Percentiles rank a stretch among this genome's conserved stretches.
Conservation (phyloP, 768 basidiomycete genomes). For the Mycena haematopus region DNA sequence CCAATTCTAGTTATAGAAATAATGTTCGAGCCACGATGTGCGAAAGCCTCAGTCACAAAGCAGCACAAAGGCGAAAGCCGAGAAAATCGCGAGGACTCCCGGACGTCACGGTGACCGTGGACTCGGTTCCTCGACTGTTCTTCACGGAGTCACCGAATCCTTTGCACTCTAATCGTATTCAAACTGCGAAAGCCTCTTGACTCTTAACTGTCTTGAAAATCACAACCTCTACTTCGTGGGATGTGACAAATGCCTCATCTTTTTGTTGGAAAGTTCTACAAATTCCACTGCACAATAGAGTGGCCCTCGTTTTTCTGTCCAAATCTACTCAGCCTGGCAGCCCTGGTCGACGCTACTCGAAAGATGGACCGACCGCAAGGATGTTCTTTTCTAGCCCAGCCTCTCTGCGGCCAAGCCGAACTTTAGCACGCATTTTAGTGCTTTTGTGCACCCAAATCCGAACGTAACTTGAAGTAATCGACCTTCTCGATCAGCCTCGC, state of each 20-base stretch:
- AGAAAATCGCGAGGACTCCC: too few relatives aligned
- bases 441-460: background rate
- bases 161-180: background rate
- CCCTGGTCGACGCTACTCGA: background rate
- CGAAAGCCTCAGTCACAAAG: too few relatives aligned
- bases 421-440: background rate
- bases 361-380: background rate
- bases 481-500: conserved; percentile 29
- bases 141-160: too few relatives aligned
- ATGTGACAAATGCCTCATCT: background rate
- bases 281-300: background rate
- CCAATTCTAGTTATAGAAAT: background rate
- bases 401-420: background rate
- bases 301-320: background rate
- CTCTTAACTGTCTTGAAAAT: background rate
- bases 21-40: too few relatives aligned
- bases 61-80: too few relatives aligned
- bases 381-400: background rate
- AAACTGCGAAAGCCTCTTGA: background rate
- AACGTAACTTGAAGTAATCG: conserved; percentile 26
- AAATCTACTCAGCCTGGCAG: background rate
- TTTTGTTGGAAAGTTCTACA: background rate
- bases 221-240: background rate
- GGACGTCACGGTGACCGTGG: background rate
- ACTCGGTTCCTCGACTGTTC: background rate